Percentiles rank a stretch among this genome's conserved stretches.
Evolutionary conservation across 306 rosid genomes (phyloP).

Genomic region (Malus domestica): DNA sequence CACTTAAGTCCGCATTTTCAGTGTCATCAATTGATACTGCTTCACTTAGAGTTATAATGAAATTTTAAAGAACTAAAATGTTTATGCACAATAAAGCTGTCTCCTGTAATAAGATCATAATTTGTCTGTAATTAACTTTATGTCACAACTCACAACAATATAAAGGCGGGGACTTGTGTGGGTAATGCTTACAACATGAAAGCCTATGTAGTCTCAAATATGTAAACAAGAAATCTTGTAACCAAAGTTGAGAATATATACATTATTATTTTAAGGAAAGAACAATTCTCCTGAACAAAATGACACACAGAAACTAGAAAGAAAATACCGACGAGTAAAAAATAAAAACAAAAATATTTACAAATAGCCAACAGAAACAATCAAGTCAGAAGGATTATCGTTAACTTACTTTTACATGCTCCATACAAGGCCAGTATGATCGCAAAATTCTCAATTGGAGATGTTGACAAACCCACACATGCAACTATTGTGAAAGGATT

Average conservation of each 20-base stretch:
- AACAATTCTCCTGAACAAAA: neutral
- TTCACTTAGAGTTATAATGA: neutral
- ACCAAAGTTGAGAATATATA: neutral
- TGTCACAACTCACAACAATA: neutral
- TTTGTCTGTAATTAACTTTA: neutral
- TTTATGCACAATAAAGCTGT: neutral
- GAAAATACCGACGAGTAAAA: neutral
- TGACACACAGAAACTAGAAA: neutral
- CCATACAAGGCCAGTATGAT: constrained; percentile 39
- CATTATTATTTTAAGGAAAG: neutral
- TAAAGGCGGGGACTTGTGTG: neutral
- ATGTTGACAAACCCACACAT: constrained; percentile 56
- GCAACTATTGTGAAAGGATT: constrained; percentile 51
- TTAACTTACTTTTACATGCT: constrained; percentile 36
- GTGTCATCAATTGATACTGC: neutral
- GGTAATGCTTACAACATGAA: neutral
- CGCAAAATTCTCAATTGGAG: constrained; percentile 46
- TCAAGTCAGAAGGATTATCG: neutral
- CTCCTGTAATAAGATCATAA: neutral
- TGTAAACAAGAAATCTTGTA: neutral
- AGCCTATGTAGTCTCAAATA: neutral
- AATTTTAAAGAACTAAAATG: neutral
- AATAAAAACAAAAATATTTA: neutral
- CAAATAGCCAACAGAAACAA: neutral
- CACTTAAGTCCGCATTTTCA: neutral